These are phyloP conservation scores for Tulasnella sp. DNA, from an alignment of 768 basidiomycete genomes.

Conservation along the genomic window DNA sequence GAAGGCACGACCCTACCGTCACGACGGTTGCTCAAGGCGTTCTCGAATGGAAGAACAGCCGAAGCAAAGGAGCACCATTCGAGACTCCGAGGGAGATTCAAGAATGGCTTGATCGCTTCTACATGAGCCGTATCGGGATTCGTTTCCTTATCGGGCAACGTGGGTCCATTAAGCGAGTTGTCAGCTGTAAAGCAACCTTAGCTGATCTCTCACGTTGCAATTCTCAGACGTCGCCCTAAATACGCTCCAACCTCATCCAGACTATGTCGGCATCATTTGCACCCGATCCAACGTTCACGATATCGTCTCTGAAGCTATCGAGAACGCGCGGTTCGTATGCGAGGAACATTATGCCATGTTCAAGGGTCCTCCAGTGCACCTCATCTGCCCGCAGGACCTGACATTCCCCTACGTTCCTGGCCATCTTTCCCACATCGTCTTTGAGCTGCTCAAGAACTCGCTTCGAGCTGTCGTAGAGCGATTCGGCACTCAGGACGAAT, in stretches of 20 bases:
- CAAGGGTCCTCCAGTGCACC: conserved; percentile 91
- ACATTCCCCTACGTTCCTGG: conserved; percentile 94
- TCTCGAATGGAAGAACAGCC: conserved; percentile 81
- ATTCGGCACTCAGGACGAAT: conserved; percentile 76
- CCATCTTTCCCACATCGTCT: conserved; percentile 95
- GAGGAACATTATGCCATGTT: conserved; percentile 95
- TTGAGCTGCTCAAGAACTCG: conserved; percentile 97
- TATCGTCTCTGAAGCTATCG: conserved; percentile 97
- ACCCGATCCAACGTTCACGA: conserved; percentile 93
- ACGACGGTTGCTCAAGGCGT: conserved; percentile 96
- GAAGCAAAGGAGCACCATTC: not conserved
- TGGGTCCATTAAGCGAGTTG: conserved; percentile 42
- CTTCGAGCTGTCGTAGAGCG: conserved; percentile 94
- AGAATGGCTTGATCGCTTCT: conserved; percentile 94
- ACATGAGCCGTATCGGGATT: conserved; percentile 92
- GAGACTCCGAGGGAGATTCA: conserved; percentile 61
- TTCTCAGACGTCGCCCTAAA: conserved; percentile 85
- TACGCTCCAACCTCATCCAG: conserved; percentile 79
- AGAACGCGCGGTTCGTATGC: conserved; percentile 82
- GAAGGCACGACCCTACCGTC: conserved; percentile 93
- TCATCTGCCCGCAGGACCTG: conserved; percentile 85
- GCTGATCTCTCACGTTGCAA: not conserved
- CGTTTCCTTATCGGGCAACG: conserved; percentile 96
- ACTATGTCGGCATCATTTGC: conserved; percentile 97
- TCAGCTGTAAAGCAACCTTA: not conserved